Evolutionary conservation across 1,284 basidiomycete species (phyloP).

Genomic region (Somion occarium): DNA sequence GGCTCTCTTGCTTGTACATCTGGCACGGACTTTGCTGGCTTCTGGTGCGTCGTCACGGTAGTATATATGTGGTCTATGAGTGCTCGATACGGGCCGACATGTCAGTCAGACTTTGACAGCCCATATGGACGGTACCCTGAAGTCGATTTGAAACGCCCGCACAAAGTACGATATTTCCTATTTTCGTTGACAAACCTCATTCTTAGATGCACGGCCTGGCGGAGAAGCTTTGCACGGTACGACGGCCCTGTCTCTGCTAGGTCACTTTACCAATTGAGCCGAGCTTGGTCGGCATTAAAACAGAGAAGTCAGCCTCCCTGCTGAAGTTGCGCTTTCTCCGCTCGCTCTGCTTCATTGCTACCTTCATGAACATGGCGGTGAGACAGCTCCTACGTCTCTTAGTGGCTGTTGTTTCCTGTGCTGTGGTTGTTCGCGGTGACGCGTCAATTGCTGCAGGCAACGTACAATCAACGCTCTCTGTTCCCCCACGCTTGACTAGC

Average conservation of each 20-base stretch:
- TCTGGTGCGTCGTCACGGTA: background rate
- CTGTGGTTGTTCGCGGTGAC: background rate
- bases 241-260: too few species aligned
- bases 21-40: background rate
- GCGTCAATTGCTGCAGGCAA: background rate
- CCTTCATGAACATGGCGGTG: background rate
- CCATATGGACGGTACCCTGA: too few species aligned
- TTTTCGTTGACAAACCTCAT: background rate
- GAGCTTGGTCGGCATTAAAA: too few species aligned
- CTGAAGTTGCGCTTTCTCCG: background rate
- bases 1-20: background rate
- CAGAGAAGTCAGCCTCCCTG: background rate
- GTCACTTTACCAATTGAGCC: too few species aligned
- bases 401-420: background rate
- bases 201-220: background rate
- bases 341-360: background rate
- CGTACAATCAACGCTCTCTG: background rate
- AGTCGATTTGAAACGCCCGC: background rate
- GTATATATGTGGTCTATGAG: background rate
- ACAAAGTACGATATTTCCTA: background rate
- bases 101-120: background rate
- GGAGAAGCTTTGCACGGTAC: too few species aligned
- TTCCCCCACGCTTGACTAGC: background rate
- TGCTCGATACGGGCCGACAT: background rate
- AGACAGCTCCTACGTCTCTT: background rate